Conservation (phyloP, 2,329 filamentous ascomycete genomes). For the Sporothrix curviconia region DNA sequence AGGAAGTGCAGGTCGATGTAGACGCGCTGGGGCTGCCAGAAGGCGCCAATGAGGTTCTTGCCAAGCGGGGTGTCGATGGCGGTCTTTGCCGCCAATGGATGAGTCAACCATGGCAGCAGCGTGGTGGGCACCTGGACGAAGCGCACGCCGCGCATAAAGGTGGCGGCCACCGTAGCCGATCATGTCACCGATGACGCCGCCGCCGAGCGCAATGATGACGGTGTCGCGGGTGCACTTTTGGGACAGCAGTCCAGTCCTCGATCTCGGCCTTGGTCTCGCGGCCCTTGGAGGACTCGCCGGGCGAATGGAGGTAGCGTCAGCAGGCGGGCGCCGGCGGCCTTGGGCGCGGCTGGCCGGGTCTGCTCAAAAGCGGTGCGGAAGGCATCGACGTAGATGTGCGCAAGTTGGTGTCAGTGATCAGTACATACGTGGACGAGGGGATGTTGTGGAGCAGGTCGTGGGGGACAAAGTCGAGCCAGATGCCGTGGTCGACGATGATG, state of each 20-base stretch:
- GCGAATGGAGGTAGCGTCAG: slow-evolving; percentile 80
- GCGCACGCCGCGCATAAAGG: slow-evolving; percentile 95
- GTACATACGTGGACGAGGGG: slow-evolving; percentile 82
- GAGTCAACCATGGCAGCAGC: slow-evolving; percentile 95
- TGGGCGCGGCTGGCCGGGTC: slow-evolving; percentile 32
- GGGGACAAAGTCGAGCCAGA: slow-evolving; percentile 78
- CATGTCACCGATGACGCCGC: slow-evolving; percentile 96
- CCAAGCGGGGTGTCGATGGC: slow-evolving; percentile 94
- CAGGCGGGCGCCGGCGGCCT: slow-evolving; percentile 51
- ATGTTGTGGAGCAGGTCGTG: slow-evolving; percentile 73
- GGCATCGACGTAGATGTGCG: slow-evolving; percentile 67
- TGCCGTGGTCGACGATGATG: slow-evolving; percentile 84
- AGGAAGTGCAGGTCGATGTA: slow-evolving; percentile 93
- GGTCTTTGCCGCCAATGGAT: slow-evolving; percentile 95
- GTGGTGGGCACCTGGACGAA: slow-evolving; percentile 97
- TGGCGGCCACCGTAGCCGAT: slow-evolving; percentile 95
- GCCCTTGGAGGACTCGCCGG: slow-evolving; percentile 89
- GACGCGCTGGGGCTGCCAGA: slow-evolving; percentile 91
- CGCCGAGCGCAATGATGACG: slow-evolving; percentile 87
- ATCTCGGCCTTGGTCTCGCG: slow-evolving; percentile 90
- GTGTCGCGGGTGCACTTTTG: slow-evolving; percentile 92
- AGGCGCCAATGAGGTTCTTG: slow-evolving; percentile 92
- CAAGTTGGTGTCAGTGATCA: slow-evolving; percentile 95
- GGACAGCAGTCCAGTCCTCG: slow-evolving; percentile 94
- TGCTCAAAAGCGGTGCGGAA: slow-evolving; percentile 63